Evolutionary conservation across 2,329 filamentous ascomycete genomes (phyloP), one percentile per base, ranked within the genome.

Genomic region (Epichloe gansuensis): DNA sequence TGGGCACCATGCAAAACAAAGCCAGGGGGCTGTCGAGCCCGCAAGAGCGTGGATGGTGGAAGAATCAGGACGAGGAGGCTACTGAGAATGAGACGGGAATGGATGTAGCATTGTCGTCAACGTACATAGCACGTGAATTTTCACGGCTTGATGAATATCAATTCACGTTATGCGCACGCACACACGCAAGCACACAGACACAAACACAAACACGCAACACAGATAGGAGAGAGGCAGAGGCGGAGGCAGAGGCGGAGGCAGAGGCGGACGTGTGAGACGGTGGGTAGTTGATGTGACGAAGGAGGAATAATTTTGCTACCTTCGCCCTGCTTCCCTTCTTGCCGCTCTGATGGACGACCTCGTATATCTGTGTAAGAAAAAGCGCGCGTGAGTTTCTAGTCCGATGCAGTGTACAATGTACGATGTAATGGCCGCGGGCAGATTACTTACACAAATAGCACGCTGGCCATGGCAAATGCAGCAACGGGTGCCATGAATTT

Each of bases 381-480:
- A 12, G 34, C 17, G 11, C 35, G 12, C 28, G 23, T 42, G 17
- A 42, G 38, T 23, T 43, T 41, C 25, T 48, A 35, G 39, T 50
- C 9, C 46, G 11, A 34, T 47, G 5, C 8, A 3, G 38, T 5
- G 11, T 43, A 23, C 9, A 11, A 11, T 5, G 11, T 12, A 43
- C 9, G 41, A 12, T 23, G 17, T 12, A 6, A 21, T 17, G 8
- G 17, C 41, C 9, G 2, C 3, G 28, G 4, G 11, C 23, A 13
- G 9, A 47, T 54, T 9, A 23, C 68, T 60, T 63, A 74, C 65
- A 72, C 72, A 53, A 78, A 73, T 23, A 78, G 65, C 12, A 78
- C 61, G 46, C 69, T 66, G 3, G 76, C 76, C 76, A 79, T 79
- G 17, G 73, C 74, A 55, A 77, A 77, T 41, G 76, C 76, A 17